Evolutionary conservation across 257 asterid species (phyloP).

Genomic region (Solanum dulcamara): DNA sequence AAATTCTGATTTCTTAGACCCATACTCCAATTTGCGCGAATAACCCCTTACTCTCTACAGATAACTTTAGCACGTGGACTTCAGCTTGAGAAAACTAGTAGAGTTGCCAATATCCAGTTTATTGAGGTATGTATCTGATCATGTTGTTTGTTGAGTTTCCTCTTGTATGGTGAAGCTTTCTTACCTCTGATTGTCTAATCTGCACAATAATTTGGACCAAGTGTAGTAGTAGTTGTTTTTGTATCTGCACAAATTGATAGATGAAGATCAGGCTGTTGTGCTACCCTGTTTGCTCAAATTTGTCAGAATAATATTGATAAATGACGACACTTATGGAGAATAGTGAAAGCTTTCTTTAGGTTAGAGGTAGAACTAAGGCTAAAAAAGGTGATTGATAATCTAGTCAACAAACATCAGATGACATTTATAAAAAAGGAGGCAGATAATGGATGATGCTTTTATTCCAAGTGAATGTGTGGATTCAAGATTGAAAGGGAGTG

Average conservation of each 20-base stretch:
- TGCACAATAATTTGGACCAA: not conserved
- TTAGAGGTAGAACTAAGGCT: not conserved
- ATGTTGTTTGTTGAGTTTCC: not conserved
- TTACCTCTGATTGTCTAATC: not conserved
- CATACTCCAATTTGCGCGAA: not conserved
- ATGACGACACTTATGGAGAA: not conserved
- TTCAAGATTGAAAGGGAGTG: not conserved
- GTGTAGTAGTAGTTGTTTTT: not conserved
- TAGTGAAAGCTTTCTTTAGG: not conserved
- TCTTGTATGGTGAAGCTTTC: not conserved
- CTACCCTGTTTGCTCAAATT: not conserved
- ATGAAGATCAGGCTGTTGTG: not conserved
- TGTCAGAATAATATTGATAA: not conserved
- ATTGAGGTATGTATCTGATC: conserved; percentile 14
- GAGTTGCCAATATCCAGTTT: conserved; percentile 21
- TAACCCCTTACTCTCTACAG: conserved; percentile 7
- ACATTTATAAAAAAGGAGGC: not conserved
- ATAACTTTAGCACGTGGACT: conserved; percentile 32
- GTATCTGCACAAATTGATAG: not conserved
- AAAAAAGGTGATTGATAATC: not conserved
- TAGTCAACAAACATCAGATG: not conserved
- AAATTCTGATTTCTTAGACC: not conserved
- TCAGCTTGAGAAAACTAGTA: conserved; percentile 35
- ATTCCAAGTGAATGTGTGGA: not conserved
- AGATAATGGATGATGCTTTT: not conserved